Percentiles rank a stretch among this genome's conserved stretches.
These are phyloP conservation scores for Lycium barbarum DNA, from an alignment of 257 asterid genomes.

Conservation along the genomic window DNA sequence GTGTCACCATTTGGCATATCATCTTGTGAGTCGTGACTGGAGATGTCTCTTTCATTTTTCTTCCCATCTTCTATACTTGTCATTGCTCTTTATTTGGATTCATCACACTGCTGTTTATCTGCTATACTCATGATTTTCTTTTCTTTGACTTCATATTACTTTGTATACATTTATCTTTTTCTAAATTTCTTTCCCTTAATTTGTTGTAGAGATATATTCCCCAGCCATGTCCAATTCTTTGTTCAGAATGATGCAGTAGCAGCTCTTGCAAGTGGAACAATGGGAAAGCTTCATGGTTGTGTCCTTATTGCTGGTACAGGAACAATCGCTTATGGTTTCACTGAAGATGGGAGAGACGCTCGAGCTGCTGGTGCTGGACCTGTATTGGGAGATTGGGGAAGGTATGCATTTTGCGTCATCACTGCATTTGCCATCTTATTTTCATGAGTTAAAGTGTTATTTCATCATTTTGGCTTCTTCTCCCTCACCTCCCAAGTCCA, in stretches of 20 bases:
- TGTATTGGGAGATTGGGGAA: conserved; percentile 92
- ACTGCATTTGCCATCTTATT: not conserved
- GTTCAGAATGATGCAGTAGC: conserved; percentile 92
- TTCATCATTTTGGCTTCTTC: conserved; percentile 20
- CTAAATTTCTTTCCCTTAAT: conserved; percentile 26
- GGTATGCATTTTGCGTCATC: conserved; percentile 44
- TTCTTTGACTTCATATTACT: not conserved
- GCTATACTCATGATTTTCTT: not conserved
- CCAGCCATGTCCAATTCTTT: conserved; percentile 68
- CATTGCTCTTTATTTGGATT: not conserved
- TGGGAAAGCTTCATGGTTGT: conserved; percentile 90
- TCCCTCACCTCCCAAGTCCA: not conserved
- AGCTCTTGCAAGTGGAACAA: conserved; percentile 88
- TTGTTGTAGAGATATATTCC: conserved; percentile 70
- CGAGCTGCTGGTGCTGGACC: conserved; percentile 96
- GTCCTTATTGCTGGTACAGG: conserved; percentile 94
- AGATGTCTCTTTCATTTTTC: conserved; percentile 12
- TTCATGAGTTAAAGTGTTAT: not conserved
- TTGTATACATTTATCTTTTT: not conserved
- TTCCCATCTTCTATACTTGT: not conserved
- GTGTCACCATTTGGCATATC: conserved; percentile 9
- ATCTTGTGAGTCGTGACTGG: conserved; percentile 1
- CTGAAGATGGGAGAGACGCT: conserved; percentile 89
- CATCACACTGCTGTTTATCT: not conserved
- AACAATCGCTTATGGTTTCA: conserved; percentile 82